A percentile compares a stretch with the other conserved stretches of the same genome.
Evolutionary conservation across 2,329 filamentous ascomycete genomes (phyloP).

Genomic region (Davidsoniella virescens): DNA sequence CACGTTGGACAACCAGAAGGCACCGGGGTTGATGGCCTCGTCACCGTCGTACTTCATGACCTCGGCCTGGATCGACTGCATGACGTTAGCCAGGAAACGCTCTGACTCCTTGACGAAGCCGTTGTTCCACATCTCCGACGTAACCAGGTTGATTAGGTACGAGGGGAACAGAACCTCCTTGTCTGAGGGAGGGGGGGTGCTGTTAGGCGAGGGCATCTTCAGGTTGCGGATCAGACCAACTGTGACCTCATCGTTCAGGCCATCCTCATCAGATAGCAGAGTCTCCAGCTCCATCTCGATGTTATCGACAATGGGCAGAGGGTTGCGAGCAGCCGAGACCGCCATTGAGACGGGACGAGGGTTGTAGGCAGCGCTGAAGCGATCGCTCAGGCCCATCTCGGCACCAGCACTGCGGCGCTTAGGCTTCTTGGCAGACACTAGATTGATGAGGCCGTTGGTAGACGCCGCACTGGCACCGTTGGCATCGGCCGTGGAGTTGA

Average conservation of each 20-base stretch:
- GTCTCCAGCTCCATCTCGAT: slow-evolving; percentile 91
- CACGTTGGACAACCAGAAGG: slow-evolving; percentile 98
- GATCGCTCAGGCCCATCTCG: slow-evolving; percentile 70
- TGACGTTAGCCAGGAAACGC: slow-evolving; percentile 94
- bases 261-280: slow-evolving; percentile 86
- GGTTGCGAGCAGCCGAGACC: slow-evolving; percentile 40
- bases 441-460: slow-evolving; percentile 74
- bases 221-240: slow-evolving; percentile 92
- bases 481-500: slow-evolving; percentile 47
- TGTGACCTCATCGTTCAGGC: slow-evolving; percentile 89
- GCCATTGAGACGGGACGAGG: slow-evolving; percentile 95
- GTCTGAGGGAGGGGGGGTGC: slow-evolving; percentile 79
- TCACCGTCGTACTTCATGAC: slow-evolving; percentile 98
- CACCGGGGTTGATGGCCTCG: slow-evolving; percentile 88
- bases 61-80: slow-evolving; percentile 98
- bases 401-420: slow-evolving; percentile 85
- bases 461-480: slow-evolving; percentile 29
- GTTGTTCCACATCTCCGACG: slow-evolving; percentile 99
- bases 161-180: slow-evolving; percentile 98
- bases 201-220: slow-evolving; percentile 81
- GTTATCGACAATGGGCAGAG: slow-evolving; percentile 56
- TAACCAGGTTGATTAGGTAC: slow-evolving; percentile 97
- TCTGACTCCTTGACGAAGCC: slow-evolving; percentile 99
- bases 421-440: slow-evolving; percentile 92
- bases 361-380: slow-evolving; percentile 85